These are phyloP conservation scores for Cercophora samala DNA, from an alignment of 495 filamentous ascomycete species.

Conservation along the genomic window DNA sequence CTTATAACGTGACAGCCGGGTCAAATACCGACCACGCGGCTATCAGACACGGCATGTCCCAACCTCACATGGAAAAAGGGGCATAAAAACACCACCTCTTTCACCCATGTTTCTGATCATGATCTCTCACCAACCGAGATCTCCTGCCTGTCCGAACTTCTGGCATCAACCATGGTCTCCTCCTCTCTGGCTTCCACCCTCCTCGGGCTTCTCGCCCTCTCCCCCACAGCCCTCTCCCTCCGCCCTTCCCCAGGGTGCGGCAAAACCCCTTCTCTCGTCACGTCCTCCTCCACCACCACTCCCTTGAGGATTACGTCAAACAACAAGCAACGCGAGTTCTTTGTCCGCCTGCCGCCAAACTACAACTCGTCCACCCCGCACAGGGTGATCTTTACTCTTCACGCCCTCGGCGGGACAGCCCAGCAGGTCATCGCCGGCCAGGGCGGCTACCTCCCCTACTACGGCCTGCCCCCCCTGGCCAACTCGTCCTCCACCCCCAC, in stretches of 20 bases:
- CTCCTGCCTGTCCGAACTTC: neutral
- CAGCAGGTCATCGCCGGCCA: constrained; percentile 34
- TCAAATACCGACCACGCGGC: neutral
- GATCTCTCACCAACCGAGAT: neutral
- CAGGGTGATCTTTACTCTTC: constrained; percentile 40
- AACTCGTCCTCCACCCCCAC: constrained; percentile 19
- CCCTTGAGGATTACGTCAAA: neutral
- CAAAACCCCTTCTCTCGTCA: neutral
- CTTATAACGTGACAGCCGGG: neutral
- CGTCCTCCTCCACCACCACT: neutral
- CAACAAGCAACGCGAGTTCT: constrained; percentile 11
- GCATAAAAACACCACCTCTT: neutral
- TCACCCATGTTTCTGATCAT: neutral
- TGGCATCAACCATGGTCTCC: constrained; percentile 1
- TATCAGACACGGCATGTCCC: neutral
- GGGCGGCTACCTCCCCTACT: constrained; percentile 35
- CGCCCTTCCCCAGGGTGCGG: neutral
- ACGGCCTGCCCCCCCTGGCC: constrained; percentile 39
- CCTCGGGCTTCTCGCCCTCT: neutral
- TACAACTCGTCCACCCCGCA: constrained; percentile 4
- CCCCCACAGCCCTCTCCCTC: neutral
- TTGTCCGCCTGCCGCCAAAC: constrained; percentile 8
- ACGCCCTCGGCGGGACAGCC: constrained; percentile 40
- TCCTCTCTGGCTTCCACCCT: too few relatives aligned
- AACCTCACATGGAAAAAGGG: neutral